Evolutionary conservation across 805 yeast genomes (phyloP).

Genomic region (Candida quercuum): DNA sequence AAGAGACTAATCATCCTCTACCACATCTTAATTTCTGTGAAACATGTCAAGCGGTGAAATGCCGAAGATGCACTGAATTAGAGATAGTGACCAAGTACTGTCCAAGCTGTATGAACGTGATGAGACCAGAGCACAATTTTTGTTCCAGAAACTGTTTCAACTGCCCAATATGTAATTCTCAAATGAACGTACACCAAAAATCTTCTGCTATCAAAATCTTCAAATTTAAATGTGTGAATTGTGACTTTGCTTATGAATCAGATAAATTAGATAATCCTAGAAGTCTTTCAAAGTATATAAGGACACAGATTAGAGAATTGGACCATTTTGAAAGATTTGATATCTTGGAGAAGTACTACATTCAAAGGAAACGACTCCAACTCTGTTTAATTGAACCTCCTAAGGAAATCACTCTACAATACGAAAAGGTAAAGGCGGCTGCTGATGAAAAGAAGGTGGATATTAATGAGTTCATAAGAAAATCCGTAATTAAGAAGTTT

Average conservation of each 20-base stretch:
- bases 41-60: slow-evolving; percentile 22
- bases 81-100: slow-evolving; percentile 22
- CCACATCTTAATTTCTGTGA: slow-evolving; percentile 19
- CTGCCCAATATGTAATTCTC: slow-evolving; percentile 20
- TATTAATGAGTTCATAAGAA: slow-evolving; percentile 13
- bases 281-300: slow-evolving; percentile 12
- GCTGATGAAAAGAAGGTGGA: slow-evolving; percentile 2
- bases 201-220: slow-evolving; percentile 1
- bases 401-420: slow-evolving; percentile 9
- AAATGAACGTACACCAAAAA: slow-evolving; percentile 10
- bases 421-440: slow-evolving; percentile 12
- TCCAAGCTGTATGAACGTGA: slow-evolving; percentile 22
- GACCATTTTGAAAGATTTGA: slow-evolving; percentile 9
- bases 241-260: slow-evolving; percentile 12
- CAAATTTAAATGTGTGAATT: slow-evolving; percentile 12
- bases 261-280: slow-evolving; percentile 14
- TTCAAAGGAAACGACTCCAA: slow-evolving; percentile 10
- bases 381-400: slow-evolving; percentile 11
- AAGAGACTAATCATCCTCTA: slow-evolving; percentile 14
- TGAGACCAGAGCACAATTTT: slow-evolving; percentile 17
- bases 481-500: slow-evolving; percentile 5
- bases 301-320: slow-evolving; percentile 2
- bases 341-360: slow-evolving; percentile 16
- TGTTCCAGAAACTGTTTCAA: slow-evolving; percentile 24
- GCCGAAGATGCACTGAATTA: slow-evolving; percentile 22